Base-by-base conservation (phyloP, 2,329 filamentous ascomycete genomes). In the Clonostachys byssicola region DNA sequence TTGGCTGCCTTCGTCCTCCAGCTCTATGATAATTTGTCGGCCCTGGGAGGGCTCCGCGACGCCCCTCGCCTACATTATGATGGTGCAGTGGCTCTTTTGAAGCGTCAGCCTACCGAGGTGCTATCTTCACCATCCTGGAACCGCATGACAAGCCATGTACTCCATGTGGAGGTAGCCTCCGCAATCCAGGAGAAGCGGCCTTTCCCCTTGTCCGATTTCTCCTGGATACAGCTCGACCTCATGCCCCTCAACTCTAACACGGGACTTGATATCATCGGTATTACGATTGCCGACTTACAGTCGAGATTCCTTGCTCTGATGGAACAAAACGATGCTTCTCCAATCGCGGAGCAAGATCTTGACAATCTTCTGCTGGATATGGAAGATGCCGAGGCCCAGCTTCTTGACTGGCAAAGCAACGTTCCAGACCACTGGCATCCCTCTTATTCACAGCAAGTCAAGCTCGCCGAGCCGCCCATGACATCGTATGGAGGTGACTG, bases 21-120 rank as follows among this genome's bases (percentile, higher is more conserved):
- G 46, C 49, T 51, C 45, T 53, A 51, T 46, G 51, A 53, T 36
- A 50, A 44, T 34, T 34, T 53, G 17, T 46, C 47, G 43, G 49
- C 51, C 44, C 47, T 46, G 42, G 47, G 43, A 40, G 44, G 42
- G 45, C 49, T 49, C 16, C 49, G 46, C 33, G 43, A 35, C 34
- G 46, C 47, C 42, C 44, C 38, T 33, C 49, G 51, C 43, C 43
- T 45, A 36, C 51, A 53, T 45, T 47, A 49, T 23, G 49, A 53
- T 41, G 51, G 51, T 23, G 51, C 51, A 42, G 45, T 43, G 23
- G 51, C 51, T 44, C 47, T 53, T 43, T 47, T 53, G 39, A 41
- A 49, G 40, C 47, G 43, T 45, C 38, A 41, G 20, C 45, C 36
- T 40, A 47, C 44, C 40, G 50, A 40, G 38, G 41, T 40, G 34